Evolutionary conservation across 306 rosid genomes (phyloP), one percentile per base, ranked within the genome.

Genomic region (Luffa acutangula): DNA sequence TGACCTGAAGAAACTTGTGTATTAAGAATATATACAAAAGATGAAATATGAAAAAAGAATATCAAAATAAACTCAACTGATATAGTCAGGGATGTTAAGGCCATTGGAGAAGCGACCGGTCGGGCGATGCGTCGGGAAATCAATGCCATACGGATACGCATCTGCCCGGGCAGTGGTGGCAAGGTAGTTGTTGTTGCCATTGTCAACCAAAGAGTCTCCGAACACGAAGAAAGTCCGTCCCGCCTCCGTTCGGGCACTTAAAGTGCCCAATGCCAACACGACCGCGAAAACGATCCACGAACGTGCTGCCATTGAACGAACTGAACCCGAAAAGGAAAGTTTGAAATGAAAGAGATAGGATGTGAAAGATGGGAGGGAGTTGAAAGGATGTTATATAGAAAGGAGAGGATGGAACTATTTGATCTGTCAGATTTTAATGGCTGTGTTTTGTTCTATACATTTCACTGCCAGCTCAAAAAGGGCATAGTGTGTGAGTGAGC

Each of bases 21-120:
- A 39, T 43, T 43, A 9, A 64, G 18, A 14, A 67, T 37, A 18
- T 3, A 4, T 7, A 59, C 45, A 5, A 20, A 31, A 62, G 36
- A 25, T 46, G 0, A 34, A 58, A 20, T 25, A 25, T 25, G 6
- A 0, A 14, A 9, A 11, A n/a, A 53, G 3, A 31, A 3, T 41
- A 11, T 48, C 7, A 66, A 58, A 36, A 71, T 71, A 62, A 76
- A 57, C 79, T 59, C 53, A 77, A 92, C 97, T 81, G 81, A 93
- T 88, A n/a, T 86, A 54, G 81, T 94, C 98, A 39, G 97, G 97
- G 62, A 94, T 94, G 85, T 88, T 94, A 1, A 78, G 80, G 93
- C 98, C 98, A 67, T 94, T 94, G 14, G 98, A 94, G 86, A 94
- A 94, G 65, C 98, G 97, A 37, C 97, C 98, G 0, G 95, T 94